These are phyloP conservation scores for Acmispon strigosus DNA, from an alignment of 306 rosid species.

Conservation along the genomic window DNA sequence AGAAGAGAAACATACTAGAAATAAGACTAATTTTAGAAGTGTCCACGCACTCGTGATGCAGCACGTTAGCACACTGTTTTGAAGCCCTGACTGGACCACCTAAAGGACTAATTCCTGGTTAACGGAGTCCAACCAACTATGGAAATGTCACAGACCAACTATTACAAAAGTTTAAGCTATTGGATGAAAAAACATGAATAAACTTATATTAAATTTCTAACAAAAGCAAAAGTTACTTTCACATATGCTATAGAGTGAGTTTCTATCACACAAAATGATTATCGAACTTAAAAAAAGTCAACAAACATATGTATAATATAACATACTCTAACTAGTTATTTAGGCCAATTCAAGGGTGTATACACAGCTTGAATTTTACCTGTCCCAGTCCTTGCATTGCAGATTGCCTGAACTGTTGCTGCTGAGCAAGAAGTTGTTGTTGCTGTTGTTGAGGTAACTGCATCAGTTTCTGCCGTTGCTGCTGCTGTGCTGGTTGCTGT, in stretches of 20 bases:
- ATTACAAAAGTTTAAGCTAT: no score
- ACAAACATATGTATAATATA: background rate
- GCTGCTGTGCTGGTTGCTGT: slow-evolving; percentile 41
- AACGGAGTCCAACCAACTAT: background rate
- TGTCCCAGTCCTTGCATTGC: slow-evolving; percentile 86
- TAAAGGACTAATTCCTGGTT: background rate
- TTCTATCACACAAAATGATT: background rate
- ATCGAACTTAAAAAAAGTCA: background rate
- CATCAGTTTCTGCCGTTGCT: slow-evolving; percentile 68
- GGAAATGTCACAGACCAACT: no score
- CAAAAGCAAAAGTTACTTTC: background rate
- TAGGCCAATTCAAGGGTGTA: slow-evolving; percentile 4
- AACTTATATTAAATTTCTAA: no score
- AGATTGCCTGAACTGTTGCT: slow-evolving; percentile 74
- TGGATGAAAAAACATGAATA: no score
- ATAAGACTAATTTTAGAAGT: slow-evolving; percentile 4
- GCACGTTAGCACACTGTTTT: background rate
- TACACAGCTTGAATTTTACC: slow-evolving; percentile 33
- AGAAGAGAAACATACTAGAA: slow-evolving; percentile 3
- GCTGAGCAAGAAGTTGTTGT: slow-evolving; percentile 79
- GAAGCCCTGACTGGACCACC: background rate
- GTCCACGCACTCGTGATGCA: background rate
- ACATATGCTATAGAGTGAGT: background rate
- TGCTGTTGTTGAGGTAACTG: slow-evolving; percentile 82
- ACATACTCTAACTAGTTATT: background rate